Evolutionary conservation across 257 asterid genomes (phyloP).

Genomic region (Petrea volubilis): DNA sequence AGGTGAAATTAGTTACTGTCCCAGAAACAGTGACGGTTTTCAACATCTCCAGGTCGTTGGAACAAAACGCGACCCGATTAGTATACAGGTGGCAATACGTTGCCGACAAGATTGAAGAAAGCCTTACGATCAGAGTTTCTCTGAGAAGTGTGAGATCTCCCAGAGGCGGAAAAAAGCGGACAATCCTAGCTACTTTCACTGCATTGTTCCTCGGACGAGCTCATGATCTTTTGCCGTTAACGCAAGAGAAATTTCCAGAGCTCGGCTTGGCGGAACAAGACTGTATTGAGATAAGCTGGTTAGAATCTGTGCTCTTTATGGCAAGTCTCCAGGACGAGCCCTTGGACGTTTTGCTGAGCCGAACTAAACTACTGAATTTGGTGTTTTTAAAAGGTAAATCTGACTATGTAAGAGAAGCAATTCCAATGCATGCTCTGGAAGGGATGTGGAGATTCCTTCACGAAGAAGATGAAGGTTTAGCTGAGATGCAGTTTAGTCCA

Average conservation of each 20-base stretch:
- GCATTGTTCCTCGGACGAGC: conserved; percentile 36
- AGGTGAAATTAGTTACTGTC: no score
- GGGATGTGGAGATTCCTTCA: conserved; percentile 37
- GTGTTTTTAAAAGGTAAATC: conserved; percentile 38
- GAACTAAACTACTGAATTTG: not conserved
- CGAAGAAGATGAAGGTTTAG: conserved; percentile 5
- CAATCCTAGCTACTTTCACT: conserved; percentile 26
- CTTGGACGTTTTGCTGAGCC: conserved; percentile 14
- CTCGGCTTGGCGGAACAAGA: conserved; percentile 38
- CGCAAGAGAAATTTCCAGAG: conserved; percentile 41
- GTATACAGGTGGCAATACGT: no score
- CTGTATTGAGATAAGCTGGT: conserved; percentile 48
- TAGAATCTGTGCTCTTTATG: conserved; percentile 29
- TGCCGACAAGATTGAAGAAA: no score
- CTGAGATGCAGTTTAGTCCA: conserved; percentile 29
- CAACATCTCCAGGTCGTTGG: no score
- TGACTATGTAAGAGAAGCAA: conserved; percentile 33
- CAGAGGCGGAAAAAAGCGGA: not conserved
- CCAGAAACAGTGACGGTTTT: no score
- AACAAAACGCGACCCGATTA: no score
- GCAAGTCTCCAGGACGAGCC: conserved; percentile 3
- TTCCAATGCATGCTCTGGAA: conserved; percentile 28
- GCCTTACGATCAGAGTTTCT: conserved; percentile 31
- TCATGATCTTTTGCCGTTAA: conserved; percentile 27
- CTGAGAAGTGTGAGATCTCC: conserved; percentile 8